Conservation (phyloP, 305 asterid genomes). For the Andrographis paniculata region DNA sequence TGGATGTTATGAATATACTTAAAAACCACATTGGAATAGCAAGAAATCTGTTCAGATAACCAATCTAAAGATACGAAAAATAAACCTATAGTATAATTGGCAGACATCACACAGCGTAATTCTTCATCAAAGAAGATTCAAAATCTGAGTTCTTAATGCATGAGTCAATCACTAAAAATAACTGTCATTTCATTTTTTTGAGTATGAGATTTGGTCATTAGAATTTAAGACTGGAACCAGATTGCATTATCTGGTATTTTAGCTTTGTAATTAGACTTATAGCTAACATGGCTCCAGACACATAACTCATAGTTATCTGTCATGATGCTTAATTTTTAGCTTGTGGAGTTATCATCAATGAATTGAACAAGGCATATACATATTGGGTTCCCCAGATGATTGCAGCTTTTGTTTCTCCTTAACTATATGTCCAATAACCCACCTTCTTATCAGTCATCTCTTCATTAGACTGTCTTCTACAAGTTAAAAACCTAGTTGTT, state of each 20-base stretch:
- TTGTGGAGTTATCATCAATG: not conserved
- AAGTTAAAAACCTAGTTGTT: not conserved
- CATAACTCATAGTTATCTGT: not conserved
- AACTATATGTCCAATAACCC: conserved; percentile 1
- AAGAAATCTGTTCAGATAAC: not conserved
- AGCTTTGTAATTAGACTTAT: not conserved
- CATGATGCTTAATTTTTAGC: not conserved
- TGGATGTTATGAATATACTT: not conserved
- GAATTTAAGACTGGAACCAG: not conserved
- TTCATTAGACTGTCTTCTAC: conserved; percentile 3
- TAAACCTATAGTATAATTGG: not conserved
- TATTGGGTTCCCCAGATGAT: conserved; percentile 5
- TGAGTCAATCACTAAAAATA: not conserved
- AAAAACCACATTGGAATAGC: conserved; percentile 5
- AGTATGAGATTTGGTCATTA: too few relatives aligned
- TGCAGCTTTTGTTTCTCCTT: not conserved
- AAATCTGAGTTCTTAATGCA: too few relatives aligned
- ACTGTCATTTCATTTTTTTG: too few relatives aligned
- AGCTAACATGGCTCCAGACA: not conserved
- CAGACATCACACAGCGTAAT: not conserved
- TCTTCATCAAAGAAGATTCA: not conserved
- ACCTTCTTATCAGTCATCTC: not conserved
- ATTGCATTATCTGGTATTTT: conserved; percentile 4
- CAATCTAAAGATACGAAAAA: not conserved
- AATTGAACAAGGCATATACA: conserved; percentile 7